phyloP scores from a whole-genome alignment of 352 stramenopile species.

The Globisporangium splendens region DNA sequence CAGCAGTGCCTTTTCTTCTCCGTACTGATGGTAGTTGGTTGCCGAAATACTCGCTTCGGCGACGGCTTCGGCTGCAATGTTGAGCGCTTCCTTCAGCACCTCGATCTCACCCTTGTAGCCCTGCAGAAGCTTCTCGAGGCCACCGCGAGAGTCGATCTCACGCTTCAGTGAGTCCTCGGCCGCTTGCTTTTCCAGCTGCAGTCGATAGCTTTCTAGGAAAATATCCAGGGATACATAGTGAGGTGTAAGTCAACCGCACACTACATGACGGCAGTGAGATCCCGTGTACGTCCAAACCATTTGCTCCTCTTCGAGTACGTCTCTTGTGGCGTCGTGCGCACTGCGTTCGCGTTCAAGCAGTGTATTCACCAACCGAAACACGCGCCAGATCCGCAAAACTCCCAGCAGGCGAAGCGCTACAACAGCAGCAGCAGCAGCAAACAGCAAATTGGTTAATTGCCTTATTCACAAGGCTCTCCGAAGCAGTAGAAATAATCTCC shows the following conservation, averaged over 20 bases:
- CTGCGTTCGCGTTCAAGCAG: constrained; percentile 46
- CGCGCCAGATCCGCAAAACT: constrained; percentile 53
- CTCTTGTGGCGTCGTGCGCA: constrained; percentile 31
- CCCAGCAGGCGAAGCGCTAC: constrained; percentile 45
- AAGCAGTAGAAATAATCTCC: too few species aligned
- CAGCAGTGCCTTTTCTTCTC: not conserved
- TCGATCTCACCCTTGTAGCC: constrained; percentile 74
- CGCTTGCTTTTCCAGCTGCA: constrained; percentile 40
- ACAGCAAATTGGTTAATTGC: not conserved
- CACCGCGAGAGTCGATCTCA: constrained; percentile 47
- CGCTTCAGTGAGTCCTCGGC: constrained; percentile 55
- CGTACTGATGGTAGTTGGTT: not conserved
- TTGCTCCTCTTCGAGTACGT: constrained; percentile 45
- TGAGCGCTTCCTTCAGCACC: constrained; percentile 68
- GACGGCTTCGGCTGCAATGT: constrained; percentile 63
- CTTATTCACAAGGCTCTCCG: not conserved
- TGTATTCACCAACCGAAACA: constrained; percentile 48
- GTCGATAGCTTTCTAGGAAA: constrained; percentile 32
- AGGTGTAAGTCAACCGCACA: too few species aligned
- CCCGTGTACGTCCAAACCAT: constrained; percentile 16
- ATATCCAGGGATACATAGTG: too few species aligned
- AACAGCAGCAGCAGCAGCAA: constrained; percentile 3
- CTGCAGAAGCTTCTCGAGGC: constrained; percentile 50
- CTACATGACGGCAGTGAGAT: too few species aligned
- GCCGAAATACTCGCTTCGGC: constrained; percentile 21